phyloP scores from a whole-genome alignment of 208 protist species.

The Trypanosoma brucei region DNA sequence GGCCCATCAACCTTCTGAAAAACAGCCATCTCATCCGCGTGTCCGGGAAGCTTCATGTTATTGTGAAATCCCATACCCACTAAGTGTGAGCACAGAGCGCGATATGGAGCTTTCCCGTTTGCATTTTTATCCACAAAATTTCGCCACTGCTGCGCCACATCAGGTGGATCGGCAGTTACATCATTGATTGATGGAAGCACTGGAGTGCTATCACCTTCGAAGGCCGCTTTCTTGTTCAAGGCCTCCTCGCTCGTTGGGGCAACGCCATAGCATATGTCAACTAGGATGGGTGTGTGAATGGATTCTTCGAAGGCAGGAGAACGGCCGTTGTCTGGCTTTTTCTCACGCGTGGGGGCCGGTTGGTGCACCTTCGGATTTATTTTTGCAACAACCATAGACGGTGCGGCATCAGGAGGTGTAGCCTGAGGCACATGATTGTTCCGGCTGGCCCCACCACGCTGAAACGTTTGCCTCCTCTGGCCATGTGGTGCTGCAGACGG shows the following conservation, averaged over 20 bases:
- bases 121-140: conserved; percentile 15
- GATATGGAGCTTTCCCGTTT: conserved; percentile 5
- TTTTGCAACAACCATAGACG: background rate
- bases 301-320: background rate
- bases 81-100: background rate
- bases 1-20: conserved; percentile 14
- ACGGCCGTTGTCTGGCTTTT: background rate
- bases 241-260: background rate
- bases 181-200: conserved; percentile 10
- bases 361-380: background rate
- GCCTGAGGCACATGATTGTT: background rate
- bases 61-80: background rate
- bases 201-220: background rate
- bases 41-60: conserved; percentile 1
- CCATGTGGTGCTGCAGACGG: background rate
- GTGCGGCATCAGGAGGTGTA: too few species aligned
- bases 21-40: conserved; percentile 11
- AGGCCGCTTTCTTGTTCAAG: background rate
- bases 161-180: background rate
- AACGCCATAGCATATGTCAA: conserved; percentile 19
- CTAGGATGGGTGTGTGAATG: conserved; percentile 4
- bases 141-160: conserved; percentile 23
- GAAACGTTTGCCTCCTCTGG: background rate
- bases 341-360: background rate
- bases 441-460: background rate